phyloP scores from a whole-genome alignment of 257 asterid genomes.

The Solanum ahanhuiri region DNA sequence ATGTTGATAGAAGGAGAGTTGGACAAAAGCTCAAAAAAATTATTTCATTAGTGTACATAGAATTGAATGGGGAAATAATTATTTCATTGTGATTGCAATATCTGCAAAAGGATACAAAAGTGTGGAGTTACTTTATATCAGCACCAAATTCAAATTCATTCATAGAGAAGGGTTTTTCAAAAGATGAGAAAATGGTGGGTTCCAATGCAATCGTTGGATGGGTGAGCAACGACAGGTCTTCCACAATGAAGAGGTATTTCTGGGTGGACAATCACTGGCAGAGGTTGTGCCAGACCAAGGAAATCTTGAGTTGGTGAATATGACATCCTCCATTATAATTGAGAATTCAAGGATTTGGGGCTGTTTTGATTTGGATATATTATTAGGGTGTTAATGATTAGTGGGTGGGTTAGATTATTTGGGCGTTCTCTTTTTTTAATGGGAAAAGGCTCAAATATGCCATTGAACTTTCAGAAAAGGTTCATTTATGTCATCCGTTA shows the following conservation, averaged over 20 bases:
- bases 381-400: too few relatives aligned
- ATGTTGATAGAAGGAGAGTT: too few relatives aligned
- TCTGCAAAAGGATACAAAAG: conserved; percentile 22
- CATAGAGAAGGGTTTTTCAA: conserved; percentile 57
- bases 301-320: conserved; percentile 31
- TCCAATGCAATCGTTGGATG: conserved; percentile 67
- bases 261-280: conserved; percentile 36
- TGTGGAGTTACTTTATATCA: conserved; percentile 60
- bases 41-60: too few relatives aligned
- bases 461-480: too few relatives aligned
- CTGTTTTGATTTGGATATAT: too few relatives aligned
- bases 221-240: conserved; percentile 15
- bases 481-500: too few relatives aligned
- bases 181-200: conserved; percentile 54
- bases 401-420: too few relatives aligned
- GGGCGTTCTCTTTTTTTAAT: too few relatives aligned
- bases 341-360: conserved; percentile 8
- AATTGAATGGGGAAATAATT: too few relatives aligned
- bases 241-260: conserved; percentile 24
- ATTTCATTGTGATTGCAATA: conserved; percentile 23
- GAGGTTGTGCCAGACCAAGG: conserved; percentile 25
- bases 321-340: conserved; percentile 22
- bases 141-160: conserved; percentile 47
- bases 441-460: too few relatives aligned
- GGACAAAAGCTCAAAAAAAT: too few relatives aligned